Evolutionary conservation across 2,329 filamentous ascomycete genomes (phyloP), one percentile per base, ranked within the genome.

Genomic region (Aspergillus cejpii): DNA sequence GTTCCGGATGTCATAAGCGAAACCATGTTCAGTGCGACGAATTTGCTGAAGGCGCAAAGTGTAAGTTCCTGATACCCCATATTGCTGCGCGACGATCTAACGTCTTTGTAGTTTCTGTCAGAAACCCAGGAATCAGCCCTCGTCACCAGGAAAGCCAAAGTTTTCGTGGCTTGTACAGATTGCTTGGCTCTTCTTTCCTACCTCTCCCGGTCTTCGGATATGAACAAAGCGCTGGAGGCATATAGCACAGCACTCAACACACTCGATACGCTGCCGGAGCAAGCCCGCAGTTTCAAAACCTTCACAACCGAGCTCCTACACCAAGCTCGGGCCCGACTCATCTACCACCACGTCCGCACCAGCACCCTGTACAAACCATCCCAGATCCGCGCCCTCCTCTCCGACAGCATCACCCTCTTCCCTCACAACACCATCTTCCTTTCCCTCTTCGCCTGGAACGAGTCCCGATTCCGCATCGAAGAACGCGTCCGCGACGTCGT

Each of bases 351-450:
- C 62, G 73, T 82, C 29, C 75, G 72, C 2, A 74, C 75, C 49
- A 78, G 68, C 41, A 79, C 79, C 3, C 76, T 83, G 2, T 88
- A 85, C 65, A 82, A 83, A 41, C 84, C 87, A 3, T 70, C 74
- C 0, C 74, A 81, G 14, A 64, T 94, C 26, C 81, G 85, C 34
- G 66, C 75, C 6, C 70, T 82, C 10, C 68, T 95, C 1, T 66
- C 71, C 3, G 67, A 72, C 2, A 85, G 83, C 49, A 71, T 92
- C 17, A 55, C 57, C 0, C 61, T 69, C 5, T 94, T 89, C 61
- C 87, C 89, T 0, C 72, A 74, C 39, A 96, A 95, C 67, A 85
- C 81, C 1, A 74, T 87, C 5, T 83, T 96, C 49, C 74, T 94
- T 1, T 73, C 77, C 1, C 68, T 92, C 0, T 84, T 84, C 51